Conservation (phyloP, 768 basidiomycete species). For the Pisolithus microcarpus region DNA sequence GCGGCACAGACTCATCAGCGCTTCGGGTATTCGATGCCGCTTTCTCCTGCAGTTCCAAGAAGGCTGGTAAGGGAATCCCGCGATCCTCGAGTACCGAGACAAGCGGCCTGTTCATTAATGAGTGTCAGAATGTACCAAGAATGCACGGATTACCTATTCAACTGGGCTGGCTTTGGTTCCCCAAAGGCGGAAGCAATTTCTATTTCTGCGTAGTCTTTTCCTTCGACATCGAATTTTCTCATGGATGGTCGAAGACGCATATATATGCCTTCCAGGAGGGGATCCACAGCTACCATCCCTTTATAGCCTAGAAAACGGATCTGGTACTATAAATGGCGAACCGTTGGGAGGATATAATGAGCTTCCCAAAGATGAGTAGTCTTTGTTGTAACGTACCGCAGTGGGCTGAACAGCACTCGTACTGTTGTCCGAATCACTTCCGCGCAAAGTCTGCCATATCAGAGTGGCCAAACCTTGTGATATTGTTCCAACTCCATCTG, state of each 20-base stretch:
- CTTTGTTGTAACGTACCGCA: no score
- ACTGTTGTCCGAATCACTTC: no score
- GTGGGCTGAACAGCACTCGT: no score
- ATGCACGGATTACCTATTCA: conserved; percentile 53
- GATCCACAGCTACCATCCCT: conserved; percentile 70
- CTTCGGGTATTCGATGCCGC: conserved; percentile 52
- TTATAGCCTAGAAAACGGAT: conserved; percentile 85
- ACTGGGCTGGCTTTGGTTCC: conserved; percentile 52
- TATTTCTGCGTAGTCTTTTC: conserved; percentile 47
- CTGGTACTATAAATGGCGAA: conserved; percentile 43
- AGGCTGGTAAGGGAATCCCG: conserved; percentile 50
- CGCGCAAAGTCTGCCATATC: no score
- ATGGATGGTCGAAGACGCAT: conserved; percentile 70
- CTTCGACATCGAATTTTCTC: conserved; percentile 60
- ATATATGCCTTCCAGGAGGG: conserved; percentile 41
- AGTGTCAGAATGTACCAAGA: not conserved
- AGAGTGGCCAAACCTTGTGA: no score
- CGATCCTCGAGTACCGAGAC: conserved; percentile 77
- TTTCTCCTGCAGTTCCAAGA: conserved; percentile 53
- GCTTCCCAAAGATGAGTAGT: no score
- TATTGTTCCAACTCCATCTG: no score
- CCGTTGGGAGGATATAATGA: not conserved
- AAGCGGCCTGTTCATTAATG: conserved; percentile 43
- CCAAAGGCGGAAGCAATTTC: conserved; percentile 68
- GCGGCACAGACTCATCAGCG: conserved; percentile 48